phyloP scores from a whole-genome alignment of 371 early-diverging fungal genomes.

The Fennellomyces sp. region DNA sequence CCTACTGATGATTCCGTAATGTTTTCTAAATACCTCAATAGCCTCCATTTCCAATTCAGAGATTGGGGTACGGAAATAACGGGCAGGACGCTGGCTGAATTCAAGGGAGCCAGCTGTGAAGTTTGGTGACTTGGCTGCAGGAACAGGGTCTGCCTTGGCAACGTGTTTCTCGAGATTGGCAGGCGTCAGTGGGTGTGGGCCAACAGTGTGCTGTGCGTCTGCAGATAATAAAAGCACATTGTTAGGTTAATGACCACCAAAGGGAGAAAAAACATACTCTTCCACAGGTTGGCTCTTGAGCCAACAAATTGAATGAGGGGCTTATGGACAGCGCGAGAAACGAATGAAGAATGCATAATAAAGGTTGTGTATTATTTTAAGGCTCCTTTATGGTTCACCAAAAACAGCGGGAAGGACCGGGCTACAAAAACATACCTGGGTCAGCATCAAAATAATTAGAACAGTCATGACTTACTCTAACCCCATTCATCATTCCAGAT shows the following conservation, averaged over 20 bases:
- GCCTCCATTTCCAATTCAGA: slow-evolving; percentile 53
- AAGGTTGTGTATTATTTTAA: neutral
- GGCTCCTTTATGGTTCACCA: no score
- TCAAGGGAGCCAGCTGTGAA: slow-evolving; percentile 24
- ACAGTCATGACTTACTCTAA: neutral
- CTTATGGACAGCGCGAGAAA: slow-evolving; percentile 48
- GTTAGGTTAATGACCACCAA: neutral
- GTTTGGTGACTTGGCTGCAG: slow-evolving; percentile 11
- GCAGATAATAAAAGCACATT: neutral
- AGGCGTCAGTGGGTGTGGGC: slow-evolving; percentile 53
- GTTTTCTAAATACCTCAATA: slow-evolving; percentile 55
- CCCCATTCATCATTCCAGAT: no score
- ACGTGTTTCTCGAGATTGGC: slow-evolving; percentile 50
- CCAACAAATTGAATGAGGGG: slow-evolving; percentile 55
- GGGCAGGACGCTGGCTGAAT: slow-evolving; percentile 38
- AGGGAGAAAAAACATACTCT: slow-evolving; percentile 25
- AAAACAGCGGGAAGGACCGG: neutral
- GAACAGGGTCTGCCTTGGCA: slow-evolving; percentile 30
- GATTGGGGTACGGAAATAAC: slow-evolving; percentile 39
- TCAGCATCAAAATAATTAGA: neutral
- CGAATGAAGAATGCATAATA: slow-evolving; percentile 42
- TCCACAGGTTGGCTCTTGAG: slow-evolving; percentile 48
- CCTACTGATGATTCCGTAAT: no score
- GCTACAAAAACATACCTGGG: neutral
- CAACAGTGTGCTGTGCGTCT: slow-evolving; percentile 42